phyloP scores from a whole-genome alignment of 148 eudicot species.

The Arctostaphylos glauca region DNA sequence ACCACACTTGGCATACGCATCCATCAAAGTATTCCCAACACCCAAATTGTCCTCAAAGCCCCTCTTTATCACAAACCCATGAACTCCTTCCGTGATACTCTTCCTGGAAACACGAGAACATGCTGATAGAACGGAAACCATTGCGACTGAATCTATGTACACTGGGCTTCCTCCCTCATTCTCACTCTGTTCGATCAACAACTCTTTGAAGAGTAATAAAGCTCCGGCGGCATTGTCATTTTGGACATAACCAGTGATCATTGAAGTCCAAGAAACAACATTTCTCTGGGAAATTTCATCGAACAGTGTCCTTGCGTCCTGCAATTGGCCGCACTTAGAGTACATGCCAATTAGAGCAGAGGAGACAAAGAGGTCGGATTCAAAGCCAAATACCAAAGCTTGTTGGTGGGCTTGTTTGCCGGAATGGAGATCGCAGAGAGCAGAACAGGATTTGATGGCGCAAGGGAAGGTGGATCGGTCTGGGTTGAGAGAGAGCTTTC shows the following conservation, averaged over 20 bases:
- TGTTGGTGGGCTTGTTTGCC: conserved; percentile 63
- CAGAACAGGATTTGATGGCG: conserved; percentile 53
- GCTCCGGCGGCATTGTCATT: conserved; percentile 42
- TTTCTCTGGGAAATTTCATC: conserved; percentile 53
- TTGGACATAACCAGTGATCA: conserved; percentile 59
- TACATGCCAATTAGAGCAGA: conserved; percentile 64
- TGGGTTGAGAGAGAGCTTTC: conserved; percentile 45
- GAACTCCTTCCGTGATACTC: conserved; percentile 42
- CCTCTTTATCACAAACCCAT: conserved; percentile 47
- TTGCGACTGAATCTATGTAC: conserved; percentile 43
- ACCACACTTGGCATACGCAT: conserved; percentile 68
- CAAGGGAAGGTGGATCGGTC: conserved; percentile 66
- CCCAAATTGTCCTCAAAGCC: conserved; percentile 45
- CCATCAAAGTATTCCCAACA: conserved; percentile 59
- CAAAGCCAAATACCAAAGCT: conserved; percentile 53
- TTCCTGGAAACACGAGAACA: conserved; percentile 41
- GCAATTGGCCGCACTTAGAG: conserved; percentile 48
- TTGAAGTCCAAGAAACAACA: conserved; percentile 66
- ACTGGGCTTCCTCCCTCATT: conserved; percentile 17
- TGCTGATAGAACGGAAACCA: conserved; percentile 62
- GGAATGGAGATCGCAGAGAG: conserved; percentile 37
- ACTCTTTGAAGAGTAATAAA: conserved; percentile 40
- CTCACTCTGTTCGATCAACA: conserved; percentile 32
- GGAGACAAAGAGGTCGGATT: conserved; percentile 47
- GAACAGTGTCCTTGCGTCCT: conserved; percentile 55